Percentiles rank a stretch among this genome's conserved stretches.
Evolutionary conservation across 129 eudicot genomes (phyloP).

Genomic region (Ambrosia trifida): DNA sequence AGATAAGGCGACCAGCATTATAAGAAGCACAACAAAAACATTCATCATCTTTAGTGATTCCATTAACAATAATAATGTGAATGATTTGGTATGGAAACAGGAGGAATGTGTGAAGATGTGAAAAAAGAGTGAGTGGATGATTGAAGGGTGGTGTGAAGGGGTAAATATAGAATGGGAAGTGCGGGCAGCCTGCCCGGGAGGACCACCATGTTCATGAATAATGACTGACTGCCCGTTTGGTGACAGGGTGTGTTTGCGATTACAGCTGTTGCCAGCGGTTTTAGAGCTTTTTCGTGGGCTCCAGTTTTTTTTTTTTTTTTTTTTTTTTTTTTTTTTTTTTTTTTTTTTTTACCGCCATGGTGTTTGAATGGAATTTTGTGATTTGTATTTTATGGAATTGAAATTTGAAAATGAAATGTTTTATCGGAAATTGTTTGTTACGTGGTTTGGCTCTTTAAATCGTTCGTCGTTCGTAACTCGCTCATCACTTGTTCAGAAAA

Average conservation of each 20-base stretch:
- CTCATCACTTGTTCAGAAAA: too few relatives aligned
- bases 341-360: too few relatives aligned
- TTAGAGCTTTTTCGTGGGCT: conserved; percentile 5
- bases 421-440: too few relatives aligned
- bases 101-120: neutral
- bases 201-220: neutral
- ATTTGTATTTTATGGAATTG: too few relatives aligned
- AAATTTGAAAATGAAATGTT: too few relatives aligned
- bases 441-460: too few relatives aligned
- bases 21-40: conserved; percentile 9
- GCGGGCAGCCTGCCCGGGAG: conserved; percentile 17
- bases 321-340: neutral
- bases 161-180: conserved; percentile 6
- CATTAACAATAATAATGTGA: conserved; percentile 14
- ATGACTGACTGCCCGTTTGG: conserved; percentile 27
- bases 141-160: neutral
- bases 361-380: too few relatives aligned
- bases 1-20: conserved; percentile 33
- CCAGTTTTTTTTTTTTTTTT: neutral
- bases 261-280: conserved; percentile 35
- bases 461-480: too few relatives aligned
- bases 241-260: neutral
- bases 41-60: conserved; percentile 41
- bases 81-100: neutral
- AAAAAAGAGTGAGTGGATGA: neutral